A percentile compares a stretch with the other conserved stretches of the same genome.
Conservation (phyloP, 805 yeast species). For the Candida awuae region DNA sequence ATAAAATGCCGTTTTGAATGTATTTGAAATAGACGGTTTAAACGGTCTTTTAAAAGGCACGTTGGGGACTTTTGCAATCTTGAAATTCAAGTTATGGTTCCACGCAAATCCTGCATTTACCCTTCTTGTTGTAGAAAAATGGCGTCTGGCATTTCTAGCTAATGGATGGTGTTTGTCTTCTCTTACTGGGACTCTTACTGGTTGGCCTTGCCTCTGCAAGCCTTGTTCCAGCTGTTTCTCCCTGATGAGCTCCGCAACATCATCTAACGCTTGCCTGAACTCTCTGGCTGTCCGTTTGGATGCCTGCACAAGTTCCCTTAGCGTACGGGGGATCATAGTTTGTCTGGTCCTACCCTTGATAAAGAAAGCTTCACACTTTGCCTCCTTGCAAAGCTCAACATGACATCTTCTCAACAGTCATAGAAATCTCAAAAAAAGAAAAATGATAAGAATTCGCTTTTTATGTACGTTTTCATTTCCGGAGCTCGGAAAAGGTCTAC, state of each 20-base stretch:
- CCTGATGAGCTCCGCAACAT: conserved; percentile 33
- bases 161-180: conserved; percentile 17
- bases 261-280: conserved; percentile 40
- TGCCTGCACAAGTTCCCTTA: conserved; percentile 39
- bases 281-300: conserved; percentile 40
- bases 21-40: conserved; percentile 6
- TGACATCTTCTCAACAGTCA: neutral
- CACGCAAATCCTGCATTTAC: conserved; percentile 1
- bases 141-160: conserved; percentile 18
- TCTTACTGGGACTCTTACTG: conserved; percentile 29
- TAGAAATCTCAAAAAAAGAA: no score
- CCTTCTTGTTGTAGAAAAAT: conserved; percentile 18
- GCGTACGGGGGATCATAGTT: conserved; percentile 12
- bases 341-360: neutral
- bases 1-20: conserved; percentile 17
- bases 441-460: no score
- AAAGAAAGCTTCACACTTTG: no score
- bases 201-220: conserved; percentile 30
- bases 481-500: neutral
- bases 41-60: conserved; percentile 3
- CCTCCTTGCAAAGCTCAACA: no score
- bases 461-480: no score
- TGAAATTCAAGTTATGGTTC: neutral
- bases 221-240: conserved; percentile 24
- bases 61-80: no score